phyloP scores from a whole-genome alignment of 495 filamentous ascomycete species.

The Neurospora tetraspora region DNA sequence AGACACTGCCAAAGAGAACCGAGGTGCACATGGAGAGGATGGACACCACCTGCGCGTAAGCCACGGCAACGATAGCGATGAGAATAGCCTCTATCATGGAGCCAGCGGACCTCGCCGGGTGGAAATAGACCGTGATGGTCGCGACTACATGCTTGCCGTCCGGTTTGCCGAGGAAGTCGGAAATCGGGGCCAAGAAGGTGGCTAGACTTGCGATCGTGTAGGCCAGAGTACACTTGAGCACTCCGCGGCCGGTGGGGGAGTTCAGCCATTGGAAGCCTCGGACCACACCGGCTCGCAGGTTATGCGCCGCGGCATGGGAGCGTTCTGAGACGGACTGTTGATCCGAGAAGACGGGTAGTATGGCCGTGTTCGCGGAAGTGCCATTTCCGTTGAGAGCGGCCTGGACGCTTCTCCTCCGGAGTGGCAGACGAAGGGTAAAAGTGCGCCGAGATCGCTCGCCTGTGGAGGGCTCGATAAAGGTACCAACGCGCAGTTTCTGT shows the following conservation, averaged over 20 bases:
- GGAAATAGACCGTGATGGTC: slow-evolving; percentile 90
- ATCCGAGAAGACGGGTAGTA: slow-evolving; percentile 6
- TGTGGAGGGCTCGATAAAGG: slow-evolving; percentile 49
- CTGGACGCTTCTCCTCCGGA: slow-evolving; percentile 7
- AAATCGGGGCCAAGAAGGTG: slow-evolving; percentile 70
- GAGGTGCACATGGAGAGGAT: slow-evolving; percentile 82
- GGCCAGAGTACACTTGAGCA: slow-evolving; percentile 88
- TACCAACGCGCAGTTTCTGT: slow-evolving; percentile 51
- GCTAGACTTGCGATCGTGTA: slow-evolving; percentile 83
- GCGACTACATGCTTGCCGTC: slow-evolving; percentile 96
- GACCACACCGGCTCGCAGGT: slow-evolving; percentile 8
- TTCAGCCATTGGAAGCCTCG: slow-evolving; percentile 33
- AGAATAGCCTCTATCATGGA: slow-evolving; percentile 85
- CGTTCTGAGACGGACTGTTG: slow-evolving; percentile 15
- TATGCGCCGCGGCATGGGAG: slow-evolving; percentile 20
- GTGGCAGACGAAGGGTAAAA: slow-evolving; percentile 41
- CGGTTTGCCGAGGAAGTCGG: slow-evolving; percentile 65
- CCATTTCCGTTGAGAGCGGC: slow-evolving; percentile 13
- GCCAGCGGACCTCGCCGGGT: slow-evolving; percentile 82
- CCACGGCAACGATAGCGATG: slow-evolving; percentile 71
- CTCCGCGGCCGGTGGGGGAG: slow-evolving; percentile 53
- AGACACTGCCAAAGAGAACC: slow-evolving; percentile 56
- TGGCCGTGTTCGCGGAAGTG: slow-evolving; percentile 5
- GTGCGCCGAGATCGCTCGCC: slow-evolving; percentile 49
- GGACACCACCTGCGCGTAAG: slow-evolving; percentile 72